These are phyloP conservation scores for Nicotiana tabacum DNA, from an alignment of 257 asterid species.

Conservation along the genomic window DNA sequence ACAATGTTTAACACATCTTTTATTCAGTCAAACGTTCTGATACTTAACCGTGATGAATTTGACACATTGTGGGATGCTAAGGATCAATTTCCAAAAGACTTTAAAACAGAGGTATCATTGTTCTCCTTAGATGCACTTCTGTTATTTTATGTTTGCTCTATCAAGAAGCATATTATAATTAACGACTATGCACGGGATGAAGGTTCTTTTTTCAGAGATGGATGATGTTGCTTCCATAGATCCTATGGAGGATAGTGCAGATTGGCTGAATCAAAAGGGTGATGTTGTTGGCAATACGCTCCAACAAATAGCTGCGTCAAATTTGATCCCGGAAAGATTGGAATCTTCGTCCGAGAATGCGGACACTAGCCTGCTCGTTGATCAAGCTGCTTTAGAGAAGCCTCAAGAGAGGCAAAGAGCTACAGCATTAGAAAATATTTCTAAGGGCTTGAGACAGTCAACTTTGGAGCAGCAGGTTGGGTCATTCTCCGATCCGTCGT, in stretches of 20 bases:
- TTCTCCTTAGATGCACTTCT: constrained; percentile 9
- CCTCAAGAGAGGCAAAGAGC: constrained; percentile 30
- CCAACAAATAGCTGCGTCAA: constrained; percentile 24
- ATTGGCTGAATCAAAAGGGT: constrained; percentile 28
- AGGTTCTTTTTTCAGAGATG: constrained; percentile 66
- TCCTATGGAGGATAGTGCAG: constrained; percentile 34
- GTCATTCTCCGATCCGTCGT: constrained; percentile 23
- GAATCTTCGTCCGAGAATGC: constrained; percentile 18
- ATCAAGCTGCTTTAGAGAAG: constrained; percentile 26
- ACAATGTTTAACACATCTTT: constrained; percentile 71
- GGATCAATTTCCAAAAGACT: constrained; percentile 47
- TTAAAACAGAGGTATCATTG: constrained; percentile 58
- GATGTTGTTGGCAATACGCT: constrained; percentile 28
- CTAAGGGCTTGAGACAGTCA: constrained; percentile 24
- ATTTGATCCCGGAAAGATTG: constrained; percentile 27
- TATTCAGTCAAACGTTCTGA: constrained; percentile 46
- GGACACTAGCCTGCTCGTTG: constrained; percentile 5
- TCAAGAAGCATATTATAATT: neutral
- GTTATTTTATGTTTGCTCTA: neutral
- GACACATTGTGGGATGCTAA: constrained; percentile 48
- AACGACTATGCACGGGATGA: neutral
- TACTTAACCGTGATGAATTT: constrained; percentile 47
- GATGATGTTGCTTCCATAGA: constrained; percentile 34
- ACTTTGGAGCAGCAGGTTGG: constrained; percentile 25
- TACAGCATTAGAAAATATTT: constrained; percentile 27